Percentiles rank a stretch among this genome's conserved stretches.
Conservation (phyloP, 2,329 filamentous ascomycete species). For the Cryphonectria radicalis region DNA sequence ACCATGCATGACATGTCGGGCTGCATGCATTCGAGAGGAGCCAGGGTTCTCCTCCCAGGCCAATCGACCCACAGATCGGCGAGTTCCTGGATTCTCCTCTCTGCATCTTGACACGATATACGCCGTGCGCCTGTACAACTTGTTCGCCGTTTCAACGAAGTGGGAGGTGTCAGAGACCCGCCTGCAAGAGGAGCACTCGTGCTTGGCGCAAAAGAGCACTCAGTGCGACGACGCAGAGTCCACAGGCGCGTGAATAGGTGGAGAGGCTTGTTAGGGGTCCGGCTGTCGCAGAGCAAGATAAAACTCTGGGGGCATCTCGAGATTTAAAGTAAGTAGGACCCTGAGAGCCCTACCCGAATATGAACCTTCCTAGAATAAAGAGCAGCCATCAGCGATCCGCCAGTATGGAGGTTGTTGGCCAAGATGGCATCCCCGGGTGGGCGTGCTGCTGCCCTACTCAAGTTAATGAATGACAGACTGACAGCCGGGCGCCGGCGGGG, state of each 20-base stretch:
- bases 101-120: conserved; percentile 2
- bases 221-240: too few relatives aligned
- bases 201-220: neutral
- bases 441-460: neutral
- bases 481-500: neutral
- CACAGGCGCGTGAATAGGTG: neutral
- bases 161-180: neutral
- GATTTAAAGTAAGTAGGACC: neutral
- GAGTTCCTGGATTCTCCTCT: too few relatives aligned
- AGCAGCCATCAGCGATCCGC: neutral
- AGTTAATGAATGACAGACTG: neutral
- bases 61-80: neutral
- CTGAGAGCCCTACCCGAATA: neutral
- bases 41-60: neutral
- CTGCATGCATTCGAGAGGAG: neutral
- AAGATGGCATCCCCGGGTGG: neutral
- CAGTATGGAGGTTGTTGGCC: neutral
- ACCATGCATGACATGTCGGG: neutral
- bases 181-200: neutral
- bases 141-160: neutral
- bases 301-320: neutral
- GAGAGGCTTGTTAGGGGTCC: neutral
- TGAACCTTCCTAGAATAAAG: neutral
- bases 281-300: neutral
- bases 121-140: neutral